These are phyloP conservation scores for Plasmodium fragile DNA, from an alignment of 169 alveolate genomes.

Conservation along the genomic window DNA sequence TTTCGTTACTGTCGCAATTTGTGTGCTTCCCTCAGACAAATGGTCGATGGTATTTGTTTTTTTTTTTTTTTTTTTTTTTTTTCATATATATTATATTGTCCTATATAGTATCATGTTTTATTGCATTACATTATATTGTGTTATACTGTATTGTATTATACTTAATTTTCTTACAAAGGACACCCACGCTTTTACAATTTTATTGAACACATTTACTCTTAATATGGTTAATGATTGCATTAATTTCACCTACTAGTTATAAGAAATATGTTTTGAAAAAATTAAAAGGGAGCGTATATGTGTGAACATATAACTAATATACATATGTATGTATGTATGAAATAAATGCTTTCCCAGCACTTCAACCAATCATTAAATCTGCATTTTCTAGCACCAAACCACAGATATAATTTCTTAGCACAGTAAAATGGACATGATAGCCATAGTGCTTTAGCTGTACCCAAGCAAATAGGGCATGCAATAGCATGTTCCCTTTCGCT, in stretches of 20 bases:
- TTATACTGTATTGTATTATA: background rate
- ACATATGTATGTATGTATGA: background rate
- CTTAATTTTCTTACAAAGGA: background rate
- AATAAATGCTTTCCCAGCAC: background rate
- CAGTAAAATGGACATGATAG: background rate
- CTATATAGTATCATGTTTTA: background rate
- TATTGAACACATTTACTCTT: background rate
- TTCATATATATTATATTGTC: background rate
- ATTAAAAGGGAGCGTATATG: background rate
- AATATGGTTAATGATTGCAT: background rate
- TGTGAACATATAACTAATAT: background rate
- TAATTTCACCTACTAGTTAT: background rate
- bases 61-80: background rate
- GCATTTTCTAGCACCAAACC: background rate
- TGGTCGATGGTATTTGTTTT: background rate
- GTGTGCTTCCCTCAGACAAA: background rate
- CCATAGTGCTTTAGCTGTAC: background rate
- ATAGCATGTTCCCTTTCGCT: background rate
- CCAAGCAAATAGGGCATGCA: background rate
- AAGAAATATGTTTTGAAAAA: background rate
- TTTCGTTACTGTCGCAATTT: background rate
- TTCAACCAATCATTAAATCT: background rate
- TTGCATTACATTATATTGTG: too few species aligned
- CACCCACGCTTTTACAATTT: background rate
- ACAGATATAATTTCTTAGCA: background rate